Base-by-base conservation (phyloP, 148 eudicot genomes). In the Chenopodium formosanum region DNA sequence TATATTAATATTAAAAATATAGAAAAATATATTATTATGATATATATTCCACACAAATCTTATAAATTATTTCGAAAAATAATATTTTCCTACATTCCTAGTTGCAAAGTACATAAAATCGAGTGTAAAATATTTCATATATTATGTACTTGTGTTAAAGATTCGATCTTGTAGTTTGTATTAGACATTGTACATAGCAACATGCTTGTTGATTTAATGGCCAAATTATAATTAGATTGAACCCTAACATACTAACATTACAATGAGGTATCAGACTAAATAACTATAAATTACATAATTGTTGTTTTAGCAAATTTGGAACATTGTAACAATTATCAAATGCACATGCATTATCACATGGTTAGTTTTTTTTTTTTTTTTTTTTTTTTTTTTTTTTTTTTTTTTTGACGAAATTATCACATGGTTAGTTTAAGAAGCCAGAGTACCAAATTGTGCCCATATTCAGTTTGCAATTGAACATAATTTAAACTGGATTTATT, bases 341-440 rank as follows among this genome's bases (percentile, higher is more conserved):
- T 48, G 65, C 82, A 79, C 85, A 74, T 83, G 82, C 70, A 56
- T 60, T 40, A 40, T 40, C 85, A 83, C 85, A 75, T 83, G 85
- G 60, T 40, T 79, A 67, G 68, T 29, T 62, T 23, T 23, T 23
- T 23, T 23, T 23, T 23, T 23, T 23, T 23, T 23, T 23, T 23
- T 23, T 23, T 23, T 23, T 23, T 23, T 23, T 23, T 23, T 23
- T 23, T 23, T 23, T 23, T 23, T 23, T 23, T 23, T 23, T 23
- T 23, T 23, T 23, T 23, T 23, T 23, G 23, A 23, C 23, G 23
- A 23, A 23, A 56, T 60, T 40, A 40, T 40, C 85, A 83, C 85
- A 75, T 83, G 85, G 60, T 40, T 79, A 67, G 68, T 29, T 62
- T 29, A 58, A 27, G 31, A 68, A 58, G 32, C 27, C 44, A 3